These are phyloP conservation scores for Populus tremula DNA, from an alignment of 345 rosid genomes.

Conservation along the genomic window DNA sequence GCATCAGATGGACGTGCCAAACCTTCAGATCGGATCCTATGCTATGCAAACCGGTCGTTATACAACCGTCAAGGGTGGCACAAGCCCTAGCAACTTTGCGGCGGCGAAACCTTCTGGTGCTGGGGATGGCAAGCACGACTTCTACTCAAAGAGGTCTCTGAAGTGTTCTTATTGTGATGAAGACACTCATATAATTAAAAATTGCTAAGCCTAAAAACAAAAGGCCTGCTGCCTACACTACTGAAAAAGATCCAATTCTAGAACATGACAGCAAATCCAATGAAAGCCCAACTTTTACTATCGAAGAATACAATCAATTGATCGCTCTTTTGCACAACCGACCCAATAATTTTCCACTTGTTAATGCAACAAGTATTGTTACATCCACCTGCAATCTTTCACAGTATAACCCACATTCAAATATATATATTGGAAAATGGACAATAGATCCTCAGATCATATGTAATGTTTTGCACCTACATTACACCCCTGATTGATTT, in stretches of 20 bases:
- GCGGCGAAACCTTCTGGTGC: fast-evolving
- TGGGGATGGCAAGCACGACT: not conserved
- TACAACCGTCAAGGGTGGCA: no score
- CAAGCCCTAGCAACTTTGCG: fast-evolving
- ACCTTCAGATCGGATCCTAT: not conserved
- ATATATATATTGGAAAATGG: slow-evolving; percentile 2
- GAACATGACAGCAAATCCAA: no score
- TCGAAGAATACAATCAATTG: not conserved
- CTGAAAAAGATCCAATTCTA: fast-evolving
- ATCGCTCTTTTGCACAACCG: no score
- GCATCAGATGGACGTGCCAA: not conserved
- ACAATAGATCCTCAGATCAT: not conserved
- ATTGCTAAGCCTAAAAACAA: not conserved
- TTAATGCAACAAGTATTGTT: not conserved
- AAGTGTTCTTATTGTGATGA: no score
- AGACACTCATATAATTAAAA: not conserved
- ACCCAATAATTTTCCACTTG: no score
- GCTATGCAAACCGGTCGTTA: not conserved
- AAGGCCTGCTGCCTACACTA: not conserved
- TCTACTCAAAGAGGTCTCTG: no score
- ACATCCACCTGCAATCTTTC: no score
- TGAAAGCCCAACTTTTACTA: not conserved
- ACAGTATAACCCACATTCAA: no score
- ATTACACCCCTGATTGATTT: no score
- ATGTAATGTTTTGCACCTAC: not conserved